Percentiles rank a stretch among this genome's conserved stretches.
Conservation (phyloP, 257 asterid genomes). For the Fraxinus americana region DNA sequence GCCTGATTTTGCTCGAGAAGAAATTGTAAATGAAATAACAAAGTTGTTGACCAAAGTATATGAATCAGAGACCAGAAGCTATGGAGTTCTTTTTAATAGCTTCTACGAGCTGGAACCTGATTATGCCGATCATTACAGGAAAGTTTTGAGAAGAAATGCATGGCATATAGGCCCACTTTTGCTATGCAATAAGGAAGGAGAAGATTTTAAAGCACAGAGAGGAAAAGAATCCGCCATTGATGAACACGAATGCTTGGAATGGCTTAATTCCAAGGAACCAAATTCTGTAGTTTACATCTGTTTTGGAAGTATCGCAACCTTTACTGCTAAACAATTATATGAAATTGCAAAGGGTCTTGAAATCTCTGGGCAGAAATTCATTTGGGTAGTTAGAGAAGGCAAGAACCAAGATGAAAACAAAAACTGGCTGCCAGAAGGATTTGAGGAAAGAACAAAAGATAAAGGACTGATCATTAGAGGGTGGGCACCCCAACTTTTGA, state of each 20-base stretch:
- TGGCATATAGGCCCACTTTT: constrained; percentile 64
- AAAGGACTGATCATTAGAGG: no score
- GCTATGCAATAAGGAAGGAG: constrained; percentile 23
- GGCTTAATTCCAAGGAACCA: constrained; percentile 57
- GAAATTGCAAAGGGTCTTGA: no score
- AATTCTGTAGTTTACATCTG: constrained; percentile 61
- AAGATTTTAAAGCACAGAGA: constrained; percentile 28
- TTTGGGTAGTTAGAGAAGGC: no score
- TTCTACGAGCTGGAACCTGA: constrained; percentile 54
- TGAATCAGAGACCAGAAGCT: constrained; percentile 34
- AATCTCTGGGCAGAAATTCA: no score
- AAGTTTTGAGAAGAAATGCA: constrained; percentile 31
- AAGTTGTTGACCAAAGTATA: constrained; percentile 15
- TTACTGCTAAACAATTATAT: no score
- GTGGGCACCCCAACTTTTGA: no score
- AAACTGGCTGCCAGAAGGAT: no score
- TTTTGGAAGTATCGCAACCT: constrained; percentile 56
- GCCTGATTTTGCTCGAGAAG: constrained; percentile 13
- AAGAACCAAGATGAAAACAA: no score
- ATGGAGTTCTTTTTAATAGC: constrained; percentile 55
- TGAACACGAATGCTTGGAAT: constrained; percentile 49
- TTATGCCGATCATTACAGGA: constrained; percentile 40
- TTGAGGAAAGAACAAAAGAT: no score
- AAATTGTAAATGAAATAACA: background rate
- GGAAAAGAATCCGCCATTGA: constrained; percentile 49